These are phyloP conservation scores for Friedmanniomyces endolithicus DNA, from an alignment of 495 filamentous ascomycete species.

Conservation along the genomic window DNA sequence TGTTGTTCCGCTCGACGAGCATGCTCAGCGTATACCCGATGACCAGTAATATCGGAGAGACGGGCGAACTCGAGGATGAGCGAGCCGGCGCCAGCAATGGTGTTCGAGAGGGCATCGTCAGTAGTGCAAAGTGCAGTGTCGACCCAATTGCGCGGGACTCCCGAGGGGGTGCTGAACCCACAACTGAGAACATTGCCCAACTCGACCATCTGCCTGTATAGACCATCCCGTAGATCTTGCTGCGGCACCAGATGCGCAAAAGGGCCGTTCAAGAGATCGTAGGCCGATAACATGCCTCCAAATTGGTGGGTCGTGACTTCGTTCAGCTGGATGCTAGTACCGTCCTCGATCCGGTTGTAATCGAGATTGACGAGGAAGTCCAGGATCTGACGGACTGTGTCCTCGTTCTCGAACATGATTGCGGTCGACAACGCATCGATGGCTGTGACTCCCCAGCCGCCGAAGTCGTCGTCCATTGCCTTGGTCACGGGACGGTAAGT, in stretches of 20 bases:
- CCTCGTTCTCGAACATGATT: conserved; percentile 11
- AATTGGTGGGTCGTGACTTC: conserved; percentile 84
- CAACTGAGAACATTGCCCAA: conserved; percentile 1
- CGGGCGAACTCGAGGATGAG: conserved; percentile 10
- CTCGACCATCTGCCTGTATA: conserved; percentile 2
- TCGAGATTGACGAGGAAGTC: conserved; percentile 7
- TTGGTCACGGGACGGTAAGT: conserved; percentile 8
- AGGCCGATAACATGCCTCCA: conserved; percentile 69
- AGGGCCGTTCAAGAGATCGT: conserved; percentile 45
- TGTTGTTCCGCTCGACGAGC: conserved; percentile 1
- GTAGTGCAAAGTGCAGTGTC: not conserved
- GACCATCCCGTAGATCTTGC: not conserved
- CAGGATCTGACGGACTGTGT: conserved; percentile 4
- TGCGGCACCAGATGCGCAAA: conserved; percentile 1
- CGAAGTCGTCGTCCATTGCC: conserved; percentile 7
- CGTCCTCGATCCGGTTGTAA: not conserved
- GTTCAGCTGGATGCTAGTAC: conserved; percentile 47
- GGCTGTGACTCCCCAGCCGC: conserved; percentile 9
- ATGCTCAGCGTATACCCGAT: conserved; percentile 4
- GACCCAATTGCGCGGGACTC: conserved; percentile 4
- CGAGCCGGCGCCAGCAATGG: not conserved
- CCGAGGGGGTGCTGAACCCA: conserved; percentile 5
- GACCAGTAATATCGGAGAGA: conserved; percentile 10
- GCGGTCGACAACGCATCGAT: conserved; percentile 14
- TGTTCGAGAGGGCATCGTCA: not conserved